Percentiles rank a stretch among this genome's conserved stretches.
These are phyloP conservation scores for Lotmaria passim DNA, from an alignment of 208 protist genomes.

Conservation along the genomic window DNA sequence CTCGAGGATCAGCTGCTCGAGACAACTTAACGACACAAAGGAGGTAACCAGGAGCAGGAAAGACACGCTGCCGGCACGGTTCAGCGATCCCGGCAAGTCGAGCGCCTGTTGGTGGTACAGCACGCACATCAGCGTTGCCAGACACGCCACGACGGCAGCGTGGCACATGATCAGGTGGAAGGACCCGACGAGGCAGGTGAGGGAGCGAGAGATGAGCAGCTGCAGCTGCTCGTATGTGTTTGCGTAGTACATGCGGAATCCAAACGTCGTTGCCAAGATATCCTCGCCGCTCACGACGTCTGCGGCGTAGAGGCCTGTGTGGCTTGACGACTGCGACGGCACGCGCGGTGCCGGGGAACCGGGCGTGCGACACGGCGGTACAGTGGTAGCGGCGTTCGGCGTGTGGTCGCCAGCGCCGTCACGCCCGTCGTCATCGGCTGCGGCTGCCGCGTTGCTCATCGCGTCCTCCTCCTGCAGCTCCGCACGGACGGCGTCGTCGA, in stretches of 20 bases:
- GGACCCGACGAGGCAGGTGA: slow-evolving; percentile 67
- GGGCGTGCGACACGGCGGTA: slow-evolving; percentile 29
- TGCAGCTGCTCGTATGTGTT: slow-evolving; percentile 87
- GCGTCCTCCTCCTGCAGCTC: slow-evolving; percentile 59
- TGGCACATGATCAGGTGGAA: slow-evolving; percentile 87
- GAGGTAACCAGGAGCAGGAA: slow-evolving; percentile 88
- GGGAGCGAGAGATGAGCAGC: slow-evolving; percentile 74
- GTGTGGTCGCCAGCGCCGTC: background rate
- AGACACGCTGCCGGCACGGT: slow-evolving; percentile 83
- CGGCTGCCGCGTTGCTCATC: background rate
- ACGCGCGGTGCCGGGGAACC: slow-evolving; percentile 14
- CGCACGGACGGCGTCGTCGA: slow-evolving; percentile 72
- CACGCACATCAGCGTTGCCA: slow-evolving; percentile 79
- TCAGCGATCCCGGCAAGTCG: slow-evolving; percentile 86
- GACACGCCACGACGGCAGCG: slow-evolving; percentile 70
- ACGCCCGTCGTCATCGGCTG: background rate
- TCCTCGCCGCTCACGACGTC: slow-evolving; percentile 25
- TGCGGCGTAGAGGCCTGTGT: background rate
- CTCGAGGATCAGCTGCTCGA: slow-evolving; percentile 90
- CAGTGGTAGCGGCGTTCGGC: background rate
- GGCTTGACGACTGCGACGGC: slow-evolving; percentile 8
- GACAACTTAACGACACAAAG: slow-evolving; percentile 86
- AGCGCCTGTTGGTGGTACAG: slow-evolving; percentile 84
- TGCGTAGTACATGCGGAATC: slow-evolving; percentile 78
- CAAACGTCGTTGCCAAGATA: slow-evolving; percentile 53